These are phyloP conservation scores for Yamadazyma kitorensis DNA, from an alignment of 805 yeast species.

Conservation along the genomic window DNA sequence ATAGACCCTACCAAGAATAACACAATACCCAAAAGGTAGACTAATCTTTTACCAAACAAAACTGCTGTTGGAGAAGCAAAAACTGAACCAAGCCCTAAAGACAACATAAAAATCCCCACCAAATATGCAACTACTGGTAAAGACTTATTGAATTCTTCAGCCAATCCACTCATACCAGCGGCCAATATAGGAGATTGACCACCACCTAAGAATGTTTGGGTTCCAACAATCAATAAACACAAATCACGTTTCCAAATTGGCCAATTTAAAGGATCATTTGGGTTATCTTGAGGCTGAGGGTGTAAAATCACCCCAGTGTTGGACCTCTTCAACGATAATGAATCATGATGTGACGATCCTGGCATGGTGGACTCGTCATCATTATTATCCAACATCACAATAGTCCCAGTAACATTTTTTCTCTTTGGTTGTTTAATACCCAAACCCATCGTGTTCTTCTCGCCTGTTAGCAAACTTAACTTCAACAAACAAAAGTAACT, in stretches of 20 bases:
- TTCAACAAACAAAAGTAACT: too few species aligned
- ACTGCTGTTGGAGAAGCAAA: conserved; percentile 58
- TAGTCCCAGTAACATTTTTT: conserved; percentile 49
- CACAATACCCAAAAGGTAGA: conserved; percentile 47
- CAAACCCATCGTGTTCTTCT: conserved; percentile 17
- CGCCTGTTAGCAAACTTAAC: too few species aligned
- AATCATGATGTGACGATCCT: conserved; percentile 6
- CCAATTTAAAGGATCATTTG: conserved; percentile 68
- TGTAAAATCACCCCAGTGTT: conserved; percentile 48
- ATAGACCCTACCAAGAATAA: conserved; percentile 50
- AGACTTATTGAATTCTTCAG: conserved; percentile 41
- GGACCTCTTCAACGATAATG: conserved; percentile 40
- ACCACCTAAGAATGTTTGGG: conserved; percentile 58
- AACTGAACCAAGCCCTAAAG: conserved; percentile 58
- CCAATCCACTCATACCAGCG: conserved; percentile 47
- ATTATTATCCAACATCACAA: conserved; percentile 34
- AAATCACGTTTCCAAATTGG: conserved; percentile 57
- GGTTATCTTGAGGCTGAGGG: conserved; percentile 63
- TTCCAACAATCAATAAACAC: conserved; percentile 51
- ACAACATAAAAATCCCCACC: conserved; percentile 58
- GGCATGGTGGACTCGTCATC: conserved; percentile 11
- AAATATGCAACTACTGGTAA: conserved; percentile 46
- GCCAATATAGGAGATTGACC: conserved; percentile 63
- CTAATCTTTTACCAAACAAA: conserved; percentile 55
- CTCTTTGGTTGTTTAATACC: conserved; percentile 42